These are phyloP conservation scores for Geoglossum cookeanum DNA, from an alignment of 2,329 filamentous ascomycete genomes.

Conservation along the genomic window DNA sequence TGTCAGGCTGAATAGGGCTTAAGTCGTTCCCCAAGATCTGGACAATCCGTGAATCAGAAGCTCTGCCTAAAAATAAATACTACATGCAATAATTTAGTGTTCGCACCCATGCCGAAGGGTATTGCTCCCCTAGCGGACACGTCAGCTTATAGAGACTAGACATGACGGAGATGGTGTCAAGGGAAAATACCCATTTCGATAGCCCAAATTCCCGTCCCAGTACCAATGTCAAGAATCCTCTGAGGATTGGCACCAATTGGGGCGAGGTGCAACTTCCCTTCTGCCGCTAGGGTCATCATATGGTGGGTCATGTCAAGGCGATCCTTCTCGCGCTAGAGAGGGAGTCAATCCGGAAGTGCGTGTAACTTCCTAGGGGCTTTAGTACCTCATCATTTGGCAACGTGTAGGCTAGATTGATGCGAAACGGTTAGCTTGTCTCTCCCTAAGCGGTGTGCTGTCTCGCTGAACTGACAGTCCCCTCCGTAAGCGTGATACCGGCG, in stretches of 20 bases:
- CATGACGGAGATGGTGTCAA: not conserved
- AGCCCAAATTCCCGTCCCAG: slow-evolving; percentile 4
- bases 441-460: not conserved
- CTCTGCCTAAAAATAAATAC: no score
- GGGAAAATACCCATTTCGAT: slow-evolving; percentile 4
- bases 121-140: not conserved
- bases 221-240: slow-evolving; percentile 4
- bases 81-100: no score
- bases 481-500: not conserved
- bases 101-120: not conserved
- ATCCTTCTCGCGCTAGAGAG: slow-evolving; percentile 16
- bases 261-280: slow-evolving; percentile 5
- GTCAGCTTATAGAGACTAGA: slow-evolving; percentile 1
- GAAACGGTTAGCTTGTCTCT: not conserved
- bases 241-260: slow-evolving; percentile 1
- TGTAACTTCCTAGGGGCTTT: no score
- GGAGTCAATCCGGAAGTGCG: not conserved
- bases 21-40: not conserved
- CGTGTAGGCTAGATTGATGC: not conserved
- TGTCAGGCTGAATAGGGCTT: not conserved
- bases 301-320: slow-evolving; percentile 37
- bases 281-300: slow-evolving; percentile 16
- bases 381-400: slow-evolving; percentile 6
- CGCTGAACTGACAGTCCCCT: not conserved
- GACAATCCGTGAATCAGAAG: not conserved